Base-by-base conservation (phyloP, 257 asterid species). In the Catharanthus roseus region DNA sequence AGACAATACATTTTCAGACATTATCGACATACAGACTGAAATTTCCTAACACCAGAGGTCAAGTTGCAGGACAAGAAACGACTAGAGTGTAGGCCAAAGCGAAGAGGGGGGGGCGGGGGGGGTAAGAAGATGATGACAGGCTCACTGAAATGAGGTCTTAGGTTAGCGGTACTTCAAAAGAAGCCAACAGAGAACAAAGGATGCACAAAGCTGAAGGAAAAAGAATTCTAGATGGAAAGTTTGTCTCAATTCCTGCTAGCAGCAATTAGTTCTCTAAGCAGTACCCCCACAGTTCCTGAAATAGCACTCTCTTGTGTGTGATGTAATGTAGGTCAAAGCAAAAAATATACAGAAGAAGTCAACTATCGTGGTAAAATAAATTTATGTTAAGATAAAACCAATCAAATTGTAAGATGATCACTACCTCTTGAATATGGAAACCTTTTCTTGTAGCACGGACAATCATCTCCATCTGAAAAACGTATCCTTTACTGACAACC, bases 391-490 rank as follows among this genome's bases (percentile, higher is more conserved):
- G 24, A 61, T 8, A 33, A 29, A 56, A 51, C 54, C 72, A 67
- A 49, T 18, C 16, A 28, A 47, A 5, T 6, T 50, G 29, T 41
- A 33, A 8, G 23, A 67, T 24, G 31, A 33, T 26, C 13, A 65
- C 24, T 85, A 93, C 99, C 97, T 95, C 99, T 82, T 92, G 96
- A 75, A 95, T 88, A 70, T 54, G 86, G 81, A 88, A 91, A 72
- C 91, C 88, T 85, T 91, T 91, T 80, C 97, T 84, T 66, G 97
- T 85, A 69, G 99, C 99, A 75, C 97, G 80, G 68, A 95, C 97
- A 60, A 91, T 95, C 93, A 95, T 95, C 86, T 95, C 99, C 99
- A 95, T 95, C 86, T 95, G 97, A 85, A 95, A 95, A 78, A 95
- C 99, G 71, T 95, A 95, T 44, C 97, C 97, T 80, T 91, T 93